Conservation (phyloP, 306 rosid genomes). For the Malus sylvestris region DNA sequence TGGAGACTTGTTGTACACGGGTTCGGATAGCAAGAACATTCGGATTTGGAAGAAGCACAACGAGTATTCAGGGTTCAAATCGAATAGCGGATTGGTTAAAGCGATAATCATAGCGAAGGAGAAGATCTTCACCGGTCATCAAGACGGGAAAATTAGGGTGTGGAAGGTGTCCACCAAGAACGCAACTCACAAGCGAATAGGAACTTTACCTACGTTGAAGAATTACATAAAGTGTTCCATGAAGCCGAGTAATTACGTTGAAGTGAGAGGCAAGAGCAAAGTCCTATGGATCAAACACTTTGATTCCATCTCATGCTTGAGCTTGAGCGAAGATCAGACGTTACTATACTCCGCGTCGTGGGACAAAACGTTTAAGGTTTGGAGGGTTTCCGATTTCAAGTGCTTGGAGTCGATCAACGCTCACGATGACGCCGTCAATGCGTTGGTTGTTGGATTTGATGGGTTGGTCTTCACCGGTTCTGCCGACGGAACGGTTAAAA, state of each 20-base stretch:
- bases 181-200: conserved; percentile 45
- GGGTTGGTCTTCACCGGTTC: conserved; percentile 78
- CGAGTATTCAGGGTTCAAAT: conserved; percentile 61
- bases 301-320: conserved; percentile 69
- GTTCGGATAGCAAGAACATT: conserved; percentile 86
- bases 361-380: conserved; percentile 87
- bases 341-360: conserved; percentile 80
- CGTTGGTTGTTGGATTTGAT: conserved; percentile 42
- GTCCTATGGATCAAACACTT: conserved; percentile 69
- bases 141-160: conserved; percentile 77
- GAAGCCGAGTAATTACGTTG: conserved; percentile 71
- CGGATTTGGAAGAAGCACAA: conserved; percentile 87
- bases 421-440: conserved; percentile 83
- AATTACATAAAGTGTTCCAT: conserved; percentile 61
- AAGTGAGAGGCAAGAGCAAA: conserved; percentile 42
- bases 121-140: conserved; percentile 76
- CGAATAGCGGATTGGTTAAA: conserved; percentile 74
- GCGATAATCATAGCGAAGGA: conserved; percentile 49
- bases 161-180: conserved; percentile 54
- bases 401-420: conserved; percentile 78
- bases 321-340: conserved; percentile 51
- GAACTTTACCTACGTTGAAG: conserved; percentile 55
- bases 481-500: conserved; percentile 75
- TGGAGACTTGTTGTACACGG: conserved; percentile 62
- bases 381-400: conserved; percentile 60